Evolutionary conservation across 2,329 filamentous ascomycete species (phyloP).

Genomic region (Pseudovirgaria hyperparasitica): DNA sequence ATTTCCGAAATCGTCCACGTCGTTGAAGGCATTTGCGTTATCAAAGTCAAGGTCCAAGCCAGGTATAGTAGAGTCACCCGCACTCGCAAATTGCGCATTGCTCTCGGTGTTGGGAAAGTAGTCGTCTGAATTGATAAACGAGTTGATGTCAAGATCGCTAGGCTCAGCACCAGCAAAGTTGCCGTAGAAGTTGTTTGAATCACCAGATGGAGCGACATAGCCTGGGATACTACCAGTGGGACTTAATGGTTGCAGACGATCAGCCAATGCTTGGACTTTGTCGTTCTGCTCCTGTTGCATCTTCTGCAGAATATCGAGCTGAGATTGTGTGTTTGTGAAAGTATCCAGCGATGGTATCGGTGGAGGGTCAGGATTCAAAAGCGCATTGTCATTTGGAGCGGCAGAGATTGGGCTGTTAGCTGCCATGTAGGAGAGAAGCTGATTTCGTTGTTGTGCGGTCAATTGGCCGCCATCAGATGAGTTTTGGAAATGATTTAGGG

Average conservation of each 20-base stretch:
- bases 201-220: slow-evolving; percentile 25
- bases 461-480: slow-evolving; percentile 32
- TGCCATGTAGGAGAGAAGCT: slow-evolving; percentile 34
- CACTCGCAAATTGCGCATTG: background rate
- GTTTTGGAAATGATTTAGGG: slow-evolving; percentile 35
- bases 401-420: slow-evolving; percentile 31
- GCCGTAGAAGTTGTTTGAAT: slow-evolving; percentile 20
- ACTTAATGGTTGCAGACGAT: slow-evolving; percentile 64
- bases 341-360: slow-evolving; percentile 45
- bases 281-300: slow-evolving; percentile 68
- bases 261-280: slow-evolving; percentile 63
- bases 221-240: slow-evolving; percentile 70
- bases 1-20: slow-evolving; percentile 2
- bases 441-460: slow-evolving; percentile 33
- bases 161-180: slow-evolving; percentile 22
- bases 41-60: background rate
- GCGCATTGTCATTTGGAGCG: slow-evolving; percentile 38
- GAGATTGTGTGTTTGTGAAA: slow-evolving; percentile 56
- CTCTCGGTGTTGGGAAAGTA: slow-evolving; percentile 35
- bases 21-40: background rate
- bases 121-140: slow-evolving; percentile 44
- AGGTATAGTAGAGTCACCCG: slow-evolving; percentile 1
- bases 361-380: slow-evolving; percentile 42
- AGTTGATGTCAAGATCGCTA: slow-evolving; percentile 40
- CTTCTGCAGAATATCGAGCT: slow-evolving; percentile 66